Evolutionary conservation across 768 basidiomycete genomes (phyloP).

Genomic region (Lactarius quietus): DNA sequence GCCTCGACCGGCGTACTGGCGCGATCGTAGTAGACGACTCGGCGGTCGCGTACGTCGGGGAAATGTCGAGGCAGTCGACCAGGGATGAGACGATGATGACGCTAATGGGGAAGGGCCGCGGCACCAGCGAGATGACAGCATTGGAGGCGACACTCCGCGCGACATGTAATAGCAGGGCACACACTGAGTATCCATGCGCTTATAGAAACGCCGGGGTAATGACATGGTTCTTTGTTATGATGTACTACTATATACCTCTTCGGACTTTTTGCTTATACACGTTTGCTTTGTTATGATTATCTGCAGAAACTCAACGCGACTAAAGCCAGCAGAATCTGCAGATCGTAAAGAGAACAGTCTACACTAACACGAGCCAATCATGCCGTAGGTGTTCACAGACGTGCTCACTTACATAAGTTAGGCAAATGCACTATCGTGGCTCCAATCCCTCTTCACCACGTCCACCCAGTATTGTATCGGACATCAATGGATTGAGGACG

Average conservation of each 20-base stretch:
- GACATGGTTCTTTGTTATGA: background rate
- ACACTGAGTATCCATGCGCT: background rate
- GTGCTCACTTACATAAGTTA: too few species aligned
- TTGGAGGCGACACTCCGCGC: background rate
- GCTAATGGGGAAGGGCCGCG: conserved; percentile 2
- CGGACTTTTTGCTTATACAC: background rate
- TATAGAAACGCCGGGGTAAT: background rate
- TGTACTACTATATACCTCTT: background rate
- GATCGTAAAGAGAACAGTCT: too few species aligned
- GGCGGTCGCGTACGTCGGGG: background rate
- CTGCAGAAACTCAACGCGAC: background rate
- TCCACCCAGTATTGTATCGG: background rate
- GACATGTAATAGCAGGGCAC: background rate
- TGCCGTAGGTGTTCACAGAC: too few species aligned
- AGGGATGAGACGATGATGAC: conserved; percentile 24
- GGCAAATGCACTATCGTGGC: too few species aligned
- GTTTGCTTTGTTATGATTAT: background rate
- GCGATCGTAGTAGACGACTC: conserved; percentile 24
- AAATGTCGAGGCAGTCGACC: background rate
- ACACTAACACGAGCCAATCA: too few species aligned
- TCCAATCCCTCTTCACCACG: background rate
- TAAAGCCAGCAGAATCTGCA: too few species aligned
- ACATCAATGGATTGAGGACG: too few species aligned
- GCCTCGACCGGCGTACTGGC: conserved; percentile 25
- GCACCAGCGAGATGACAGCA: background rate